Evolutionary conservation across 2,329 filamentous ascomycete genomes (phyloP).

Genomic region (Fusarium falciforme): DNA sequence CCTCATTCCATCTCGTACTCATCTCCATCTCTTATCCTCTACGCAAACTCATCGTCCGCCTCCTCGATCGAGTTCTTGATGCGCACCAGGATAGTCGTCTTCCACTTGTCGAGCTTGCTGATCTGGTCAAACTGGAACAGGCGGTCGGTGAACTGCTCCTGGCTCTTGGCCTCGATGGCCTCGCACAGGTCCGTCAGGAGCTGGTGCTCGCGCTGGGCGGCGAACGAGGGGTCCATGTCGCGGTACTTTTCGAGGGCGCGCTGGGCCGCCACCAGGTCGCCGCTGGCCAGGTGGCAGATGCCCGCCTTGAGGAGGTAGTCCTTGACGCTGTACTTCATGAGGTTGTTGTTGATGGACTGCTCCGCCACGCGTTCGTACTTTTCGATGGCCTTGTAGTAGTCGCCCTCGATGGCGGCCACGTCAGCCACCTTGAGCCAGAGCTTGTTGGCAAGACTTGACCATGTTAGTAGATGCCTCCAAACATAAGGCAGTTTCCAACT

Average conservation of each 20-base stretch:
- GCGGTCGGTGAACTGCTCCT: conserved; percentile 86
- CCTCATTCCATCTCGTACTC: not conserved
- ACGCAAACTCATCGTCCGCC: conserved; percentile 57
- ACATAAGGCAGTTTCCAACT: conserved; percentile 47
- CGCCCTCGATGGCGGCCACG: conserved; percentile 80
- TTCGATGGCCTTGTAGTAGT: conserved; percentile 86
- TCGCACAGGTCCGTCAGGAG: conserved; percentile 81
- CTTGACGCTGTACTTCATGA: conserved; percentile 95
- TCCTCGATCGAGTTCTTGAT: conserved; percentile 86
- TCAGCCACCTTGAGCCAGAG: conserved; percentile 93
- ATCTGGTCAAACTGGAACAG: conserved; percentile 91
- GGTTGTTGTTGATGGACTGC: conserved; percentile 84
- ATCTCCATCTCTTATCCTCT: conserved; percentile 4
- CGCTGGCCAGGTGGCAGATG: conserved; percentile 82
- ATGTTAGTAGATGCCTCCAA: not conserved
- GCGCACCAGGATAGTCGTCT: conserved; percentile 84
- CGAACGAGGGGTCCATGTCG: conserved; percentile 82
- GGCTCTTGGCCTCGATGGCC: conserved; percentile 80
- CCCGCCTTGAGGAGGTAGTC: conserved; percentile 96
- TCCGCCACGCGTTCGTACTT: conserved; percentile 87
- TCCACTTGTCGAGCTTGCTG: conserved; percentile 96
- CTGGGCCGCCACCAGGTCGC: conserved; percentile 81
- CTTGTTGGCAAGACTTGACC: conserved; percentile 85
- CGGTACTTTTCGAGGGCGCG: conserved; percentile 85
- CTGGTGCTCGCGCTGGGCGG: conserved; percentile 81